Conservation (phyloP, 2,329 filamentous ascomycete species). For the Neurospora crassa region DNA sequence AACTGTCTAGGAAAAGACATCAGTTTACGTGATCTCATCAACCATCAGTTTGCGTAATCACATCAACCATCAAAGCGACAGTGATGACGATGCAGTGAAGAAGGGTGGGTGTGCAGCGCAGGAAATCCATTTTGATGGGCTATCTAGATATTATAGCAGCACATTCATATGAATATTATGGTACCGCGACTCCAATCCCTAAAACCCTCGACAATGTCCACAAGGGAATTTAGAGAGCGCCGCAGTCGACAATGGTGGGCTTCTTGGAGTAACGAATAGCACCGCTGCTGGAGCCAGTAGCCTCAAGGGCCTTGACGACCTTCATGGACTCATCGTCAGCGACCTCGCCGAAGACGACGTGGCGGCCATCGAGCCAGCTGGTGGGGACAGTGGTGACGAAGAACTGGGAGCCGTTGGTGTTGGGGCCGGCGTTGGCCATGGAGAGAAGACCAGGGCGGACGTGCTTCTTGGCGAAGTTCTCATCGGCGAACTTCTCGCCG, state of each 20-base stretch:
- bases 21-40: not conserved
- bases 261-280: conserved; percentile 45
- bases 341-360: conserved; percentile 79
- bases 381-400: conserved; percentile 93
- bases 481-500: conserved; percentile 86
- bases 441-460: conserved; percentile 68
- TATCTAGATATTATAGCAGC: not conserved
- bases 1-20: not conserved
- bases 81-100: not conserved
- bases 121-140: not conserved
- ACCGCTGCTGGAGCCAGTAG: conserved; percentile 45
- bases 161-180: not conserved
- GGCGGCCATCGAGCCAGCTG: conserved; percentile 72
- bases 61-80: not conserved
- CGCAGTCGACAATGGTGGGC: conserved; percentile 48
- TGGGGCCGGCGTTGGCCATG: conserved; percentile 92
- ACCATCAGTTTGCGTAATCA: not conserved
- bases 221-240: conserved; percentile 20
- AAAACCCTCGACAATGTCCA: not conserved
- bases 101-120: not conserved
- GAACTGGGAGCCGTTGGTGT: conserved; percentile 98
- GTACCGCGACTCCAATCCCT: not conserved
- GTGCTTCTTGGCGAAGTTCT: conserved; percentile 81
- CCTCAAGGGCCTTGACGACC: conserved; percentile 53
- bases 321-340: conserved; percentile 37